Base-by-base conservation (phyloP, 495 filamentous ascomycete species). In the Penicillium crystallinum region DNA sequence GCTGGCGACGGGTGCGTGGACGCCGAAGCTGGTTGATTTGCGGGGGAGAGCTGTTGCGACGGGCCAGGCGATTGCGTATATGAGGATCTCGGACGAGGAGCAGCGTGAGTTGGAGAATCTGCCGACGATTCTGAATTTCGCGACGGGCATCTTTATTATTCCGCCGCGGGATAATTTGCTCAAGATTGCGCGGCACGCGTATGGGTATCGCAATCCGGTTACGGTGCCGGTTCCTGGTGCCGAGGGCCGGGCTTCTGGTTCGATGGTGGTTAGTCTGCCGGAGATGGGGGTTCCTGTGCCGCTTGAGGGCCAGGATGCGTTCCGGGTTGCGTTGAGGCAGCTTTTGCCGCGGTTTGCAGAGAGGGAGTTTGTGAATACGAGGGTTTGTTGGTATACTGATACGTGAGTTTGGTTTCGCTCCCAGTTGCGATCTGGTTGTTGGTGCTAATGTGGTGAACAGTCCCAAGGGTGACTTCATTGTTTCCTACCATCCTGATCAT, bases 321-420 rank as follows among this genome's bases (percentile, higher is more conserved):
- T 86, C 50, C 81, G 87, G 10, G 56, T 70, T 1, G 84, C 83
- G 12, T 66, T 95, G 17, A 62, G 66, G 8, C 73, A 82, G 49
- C 77, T 88, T 60, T 68, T 89, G 4, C 86, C 89, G 1, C 68
- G 70, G 36, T 71, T 93, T 12, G 72, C 63, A 19, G 75, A 83
- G 22, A 67, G 90, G 29, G 79, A 82, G 0, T 96, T 91, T 59
- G 63, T 69, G 31, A 66, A 72, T 12, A 89, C 84, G n/a, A 75
- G 89, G 15, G 70, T 97, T 36, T 98, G 91, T 66, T 95, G 89
- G 89, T 96, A 97, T 56, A 83, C 79, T 6, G 91, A 95, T 73
- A 95, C 89, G 67, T 76, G 64, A 58, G 72, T 66, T n/a, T 40
- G 7, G n/a, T 27, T 25, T 2, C 19, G 19, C 35, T 1, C 12